Base-by-base conservation (phyloP, 225 moss, liverwort and hornwort genomes). In the Climacium dendroides region DNA sequence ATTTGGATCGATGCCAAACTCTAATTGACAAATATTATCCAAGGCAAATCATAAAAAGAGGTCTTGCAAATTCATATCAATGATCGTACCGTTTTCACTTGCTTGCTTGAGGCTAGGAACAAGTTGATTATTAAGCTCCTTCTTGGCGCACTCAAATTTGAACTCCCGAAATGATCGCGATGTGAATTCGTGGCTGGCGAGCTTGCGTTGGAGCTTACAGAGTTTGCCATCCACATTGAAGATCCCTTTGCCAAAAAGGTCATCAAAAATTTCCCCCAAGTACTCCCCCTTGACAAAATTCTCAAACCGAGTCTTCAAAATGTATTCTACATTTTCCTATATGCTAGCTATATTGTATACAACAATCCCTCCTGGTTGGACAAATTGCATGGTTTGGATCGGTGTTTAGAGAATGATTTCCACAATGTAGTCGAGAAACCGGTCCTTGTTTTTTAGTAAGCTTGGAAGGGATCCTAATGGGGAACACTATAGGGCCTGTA, bases 41-140 rank as follows among this genome's bases (percentile, higher is more conserved):
- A 96, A 94, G 6, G 89, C 66, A 50, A 93, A 95, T 15, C 94
- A 81, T 22, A 89, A 37, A 13, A 95, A 88, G 19, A 95, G 62
- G 78, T 93, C 93, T 81, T 93, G 94, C n/a, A 95, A 89, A 55
- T n/a, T n/a, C n/a, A n/a, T n/a, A n/a, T 95, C 95, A 16, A 96
- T 53, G 25, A 79, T 41, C 3, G 23, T 78, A 15, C 41, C 79
- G 4, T 66, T 55, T 13, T 74, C 13, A 28, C 82, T 64, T 5
- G 65, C 86, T 85, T 79, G 81, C 22, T 29, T n/a, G 29, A 95
- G 92, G 28, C 93, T 64, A 34, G 95, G 93, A 43, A 94, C n/a
- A 32, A 95, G 89, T 43, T 94, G 92, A 8, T 88, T 74, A 35
- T 89, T 74, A 1, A 93, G 83, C 91, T 94, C 94, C 55, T 74